Conservation (phyloP, 495 filamentous ascomycete genomes). For the Penicillium parvum region DNA sequence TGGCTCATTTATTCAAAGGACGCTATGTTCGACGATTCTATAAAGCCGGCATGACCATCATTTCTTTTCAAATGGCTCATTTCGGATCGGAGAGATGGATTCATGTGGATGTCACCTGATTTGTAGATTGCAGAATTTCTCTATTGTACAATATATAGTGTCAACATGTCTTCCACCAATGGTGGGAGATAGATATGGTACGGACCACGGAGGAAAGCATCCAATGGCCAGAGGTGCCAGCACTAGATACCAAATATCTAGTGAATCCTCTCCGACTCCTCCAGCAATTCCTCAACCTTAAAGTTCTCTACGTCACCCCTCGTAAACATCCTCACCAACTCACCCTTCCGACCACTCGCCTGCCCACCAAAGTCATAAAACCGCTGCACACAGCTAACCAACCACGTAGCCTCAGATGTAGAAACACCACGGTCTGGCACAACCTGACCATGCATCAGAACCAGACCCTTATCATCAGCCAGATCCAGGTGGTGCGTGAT, state of each 20-base stretch:
- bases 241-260: conserved; percentile 22
- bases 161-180: too few relatives aligned
- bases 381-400: conserved; percentile 91
- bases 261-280: conserved; percentile 71
- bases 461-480: conserved; percentile 63
- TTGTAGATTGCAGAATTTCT: too few relatives aligned
- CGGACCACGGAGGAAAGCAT: background rate
- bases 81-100: too few relatives aligned
- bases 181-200: background rate
- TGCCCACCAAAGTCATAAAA: conserved; percentile 72
- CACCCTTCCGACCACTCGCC: conserved; percentile 48
- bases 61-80: too few relatives aligned
- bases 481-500: conserved; percentile 86
- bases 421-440: conserved; percentile 71
- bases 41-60: too few relatives aligned
- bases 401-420: conserved; percentile 75
- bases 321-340: conserved; percentile 77
- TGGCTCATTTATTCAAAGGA: too few relatives aligned
- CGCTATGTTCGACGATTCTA: too few relatives aligned
- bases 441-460: conserved; percentile 79
- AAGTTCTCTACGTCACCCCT: conserved; percentile 67
- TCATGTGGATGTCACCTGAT: too few relatives aligned
- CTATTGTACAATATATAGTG: too few relatives aligned
- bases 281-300: conserved; percentile 75
- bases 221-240: background rate